phyloP scores from a whole-genome alignment of 208 protist species.

The Angomonas ambiguus region DNA sequence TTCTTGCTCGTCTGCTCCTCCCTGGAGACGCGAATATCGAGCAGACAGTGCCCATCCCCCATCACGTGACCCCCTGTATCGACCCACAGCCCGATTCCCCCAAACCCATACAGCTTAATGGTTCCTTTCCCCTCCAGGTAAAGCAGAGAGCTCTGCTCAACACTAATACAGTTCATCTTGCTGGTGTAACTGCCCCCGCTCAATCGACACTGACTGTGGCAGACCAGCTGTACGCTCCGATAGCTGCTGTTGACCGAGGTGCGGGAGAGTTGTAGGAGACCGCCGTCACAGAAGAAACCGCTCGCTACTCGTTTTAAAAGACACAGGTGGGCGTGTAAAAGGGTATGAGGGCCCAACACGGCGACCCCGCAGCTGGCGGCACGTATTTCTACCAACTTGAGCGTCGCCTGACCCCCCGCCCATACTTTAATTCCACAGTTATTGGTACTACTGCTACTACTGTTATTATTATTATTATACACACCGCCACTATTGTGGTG shows the following conservation, averaged over 20 bases:
- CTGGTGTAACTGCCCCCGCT: conserved; percentile 49
- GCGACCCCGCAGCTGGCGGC: conserved; percentile 62
- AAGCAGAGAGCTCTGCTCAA: conserved; percentile 43
- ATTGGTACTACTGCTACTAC: background rate
- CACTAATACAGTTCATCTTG: conserved; percentile 54
- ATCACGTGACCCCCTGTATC: background rate
- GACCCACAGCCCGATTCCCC: background rate
- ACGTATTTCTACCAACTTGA: conserved; percentile 45
- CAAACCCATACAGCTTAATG: background rate
- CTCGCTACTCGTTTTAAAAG: conserved; percentile 55
- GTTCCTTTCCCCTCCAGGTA: conserved; percentile 28
- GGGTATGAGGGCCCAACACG: conserved; percentile 50
- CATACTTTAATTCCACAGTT: conserved; percentile 69
- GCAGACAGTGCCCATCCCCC: background rate
- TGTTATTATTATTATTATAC: background rate
- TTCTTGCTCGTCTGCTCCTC: too few relatives aligned
- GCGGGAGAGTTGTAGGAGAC: conserved; percentile 36
- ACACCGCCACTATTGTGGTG: background rate
- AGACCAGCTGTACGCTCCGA: conserved; percentile 62
- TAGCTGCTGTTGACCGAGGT: conserved; percentile 60
- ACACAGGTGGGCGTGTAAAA: conserved; percentile 48
- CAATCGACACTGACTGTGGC: conserved; percentile 51
- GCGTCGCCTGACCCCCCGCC: conserved; percentile 45
- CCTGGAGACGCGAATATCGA: too few relatives aligned
- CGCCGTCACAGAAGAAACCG: conserved; percentile 66